Base-by-base conservation (phyloP, 2,329 filamentous ascomycete species). In the Diaporthe destruens region DNA sequence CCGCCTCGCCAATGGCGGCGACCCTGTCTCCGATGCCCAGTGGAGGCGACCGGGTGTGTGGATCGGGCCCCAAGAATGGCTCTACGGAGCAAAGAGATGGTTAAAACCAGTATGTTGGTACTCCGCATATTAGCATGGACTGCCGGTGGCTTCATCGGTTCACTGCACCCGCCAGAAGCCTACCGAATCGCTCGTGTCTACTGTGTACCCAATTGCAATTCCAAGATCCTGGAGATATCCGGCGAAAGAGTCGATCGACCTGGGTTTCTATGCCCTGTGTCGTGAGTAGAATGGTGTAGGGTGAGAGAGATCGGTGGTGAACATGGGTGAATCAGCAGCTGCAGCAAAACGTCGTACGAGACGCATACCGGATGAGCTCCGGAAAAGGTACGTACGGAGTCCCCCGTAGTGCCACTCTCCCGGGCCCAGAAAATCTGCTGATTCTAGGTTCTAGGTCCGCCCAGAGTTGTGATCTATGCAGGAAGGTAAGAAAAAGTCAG, bases 401-500 rank as follows among this genome's bases (percentile, higher is more conserved):
- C 25, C 61, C 61, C 61, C 47, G 47, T 39, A 66, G 61, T 66
- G 47, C 61, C 29, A 36, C 14, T 65, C 61, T 44, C 47, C 61
- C 44, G 61, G 61, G 32, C 61, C 61, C 61, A 65, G 59, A 51
- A 51, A 65, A 65, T 65, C 61, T 53, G 61, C 61, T 66, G 32
- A 66, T 66, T 66, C 61, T n/a, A 44, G 61, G 36, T 66, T 14
- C 44, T 71, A 76, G 81, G 36, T 80, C 79, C 44, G 77, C 78
- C 6, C 80, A 81, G 66, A 82, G 80, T 69, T 82, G 82, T 70
- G 81, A 82, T 72, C 77, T 80, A 20, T 83, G 80, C 74, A 76
- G 79, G 42, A 81, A 80, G 77, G 80, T 79, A 75, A 71, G 76
- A 74, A 71, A 66, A 67, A 61, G 57, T 71, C 34, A 44, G 57